A percentile compares a stretch with the other conserved stretches of the same genome.
Evolutionary conservation across 306 rosid genomes (phyloP).

Genomic region (Vigna angularis): DNA sequence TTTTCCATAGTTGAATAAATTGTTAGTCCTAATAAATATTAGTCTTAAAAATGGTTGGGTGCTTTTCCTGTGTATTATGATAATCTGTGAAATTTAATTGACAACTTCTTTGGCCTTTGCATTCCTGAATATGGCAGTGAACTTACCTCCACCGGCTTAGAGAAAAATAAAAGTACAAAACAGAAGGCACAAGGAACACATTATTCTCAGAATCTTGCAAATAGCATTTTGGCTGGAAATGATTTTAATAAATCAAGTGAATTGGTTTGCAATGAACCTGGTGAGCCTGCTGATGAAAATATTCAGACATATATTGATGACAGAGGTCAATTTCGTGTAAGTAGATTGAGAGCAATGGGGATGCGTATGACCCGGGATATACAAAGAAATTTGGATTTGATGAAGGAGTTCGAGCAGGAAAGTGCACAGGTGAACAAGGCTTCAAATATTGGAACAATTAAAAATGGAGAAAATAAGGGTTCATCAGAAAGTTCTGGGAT

Average conservation of each 20-base stretch:
- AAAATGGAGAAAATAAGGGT: slow-evolving; percentile 44
- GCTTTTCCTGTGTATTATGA: slow-evolving; percentile 22
- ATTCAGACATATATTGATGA: slow-evolving; percentile 85
- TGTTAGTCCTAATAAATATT: slow-evolving; percentile 11
- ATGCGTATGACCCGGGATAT: slow-evolving; percentile 93
- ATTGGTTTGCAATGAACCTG: slow-evolving; percentile 49
- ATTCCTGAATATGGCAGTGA: slow-evolving; percentile 61
- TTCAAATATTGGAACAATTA: slow-evolving; percentile 40
- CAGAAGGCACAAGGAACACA: slow-evolving; percentile 43
- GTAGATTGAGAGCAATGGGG: slow-evolving; percentile 94
- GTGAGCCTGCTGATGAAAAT: slow-evolving; percentile 67
- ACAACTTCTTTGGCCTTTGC: slow-evolving; percentile 35
- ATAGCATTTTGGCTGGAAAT: slow-evolving; percentile 47
- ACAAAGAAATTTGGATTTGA: slow-evolving; percentile 93
- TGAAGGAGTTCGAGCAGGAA: slow-evolving; percentile 87
- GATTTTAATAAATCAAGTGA: slow-evolving; percentile 50
- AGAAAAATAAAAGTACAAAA: slow-evolving; percentile 57
- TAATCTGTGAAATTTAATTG: slow-evolving; percentile 23
- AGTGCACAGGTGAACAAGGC: slow-evolving; percentile 46
- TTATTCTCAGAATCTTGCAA: slow-evolving; percentile 51
- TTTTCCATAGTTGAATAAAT: slow-evolving; percentile 21
- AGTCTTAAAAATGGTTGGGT: slow-evolving; percentile 4
- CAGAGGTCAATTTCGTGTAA: slow-evolving; percentile 80
- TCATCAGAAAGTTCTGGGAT: slow-evolving; percentile 49
- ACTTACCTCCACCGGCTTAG: slow-evolving; percentile 63